Evolutionary conservation across 306 rosid species (phyloP).

Genomic region (Ceratonia siliqua): DNA sequence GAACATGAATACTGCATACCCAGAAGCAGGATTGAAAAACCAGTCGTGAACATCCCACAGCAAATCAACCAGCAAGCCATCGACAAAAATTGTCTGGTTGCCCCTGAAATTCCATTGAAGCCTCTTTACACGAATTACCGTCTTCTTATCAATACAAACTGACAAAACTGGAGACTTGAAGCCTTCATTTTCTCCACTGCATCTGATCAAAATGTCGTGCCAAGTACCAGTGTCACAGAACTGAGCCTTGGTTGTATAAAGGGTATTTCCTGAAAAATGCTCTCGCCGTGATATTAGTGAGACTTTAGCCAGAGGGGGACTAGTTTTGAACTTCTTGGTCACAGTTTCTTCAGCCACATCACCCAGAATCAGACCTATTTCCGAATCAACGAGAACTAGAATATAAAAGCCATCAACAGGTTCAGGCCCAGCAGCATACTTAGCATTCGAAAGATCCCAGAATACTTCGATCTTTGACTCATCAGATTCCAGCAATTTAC

Average conservation of each 20-base stretch:
- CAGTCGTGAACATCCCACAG: constrained; percentile 98
- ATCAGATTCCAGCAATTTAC: constrained; percentile 53
- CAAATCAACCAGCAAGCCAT: constrained; percentile 88
- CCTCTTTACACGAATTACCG: constrained; percentile 84
- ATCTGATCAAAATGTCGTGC: constrained; percentile 74
- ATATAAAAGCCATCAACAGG: constrained; percentile 73
- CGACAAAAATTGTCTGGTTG: constrained; percentile 84
- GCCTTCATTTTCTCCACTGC: constrained; percentile 62
- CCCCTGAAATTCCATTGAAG: constrained; percentile 96
- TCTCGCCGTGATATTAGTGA: constrained; percentile 65
- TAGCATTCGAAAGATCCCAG: constrained; percentile 84
- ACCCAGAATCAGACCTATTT: constrained; percentile 63
- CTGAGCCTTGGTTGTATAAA: constrained; percentile 70
- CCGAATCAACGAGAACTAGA: constrained; percentile 54
- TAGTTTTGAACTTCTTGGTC: constrained; percentile 46
- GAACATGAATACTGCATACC: constrained; percentile 86
- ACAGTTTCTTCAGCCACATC: constrained; percentile 49
- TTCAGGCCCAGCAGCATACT: constrained; percentile 67
- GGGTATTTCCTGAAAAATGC: constrained; percentile 60
- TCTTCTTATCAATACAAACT: constrained; percentile 75
- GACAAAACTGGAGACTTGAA: constrained; percentile 50
- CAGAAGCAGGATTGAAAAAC: constrained; percentile 69
- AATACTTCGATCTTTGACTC: constrained; percentile 50
- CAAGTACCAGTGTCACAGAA: constrained; percentile 62
- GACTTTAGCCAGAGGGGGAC: constrained; percentile 33